Conservation (phyloP, 2,329 filamentous ascomycete genomes). For the Clarireedia monteithiana region DNA sequence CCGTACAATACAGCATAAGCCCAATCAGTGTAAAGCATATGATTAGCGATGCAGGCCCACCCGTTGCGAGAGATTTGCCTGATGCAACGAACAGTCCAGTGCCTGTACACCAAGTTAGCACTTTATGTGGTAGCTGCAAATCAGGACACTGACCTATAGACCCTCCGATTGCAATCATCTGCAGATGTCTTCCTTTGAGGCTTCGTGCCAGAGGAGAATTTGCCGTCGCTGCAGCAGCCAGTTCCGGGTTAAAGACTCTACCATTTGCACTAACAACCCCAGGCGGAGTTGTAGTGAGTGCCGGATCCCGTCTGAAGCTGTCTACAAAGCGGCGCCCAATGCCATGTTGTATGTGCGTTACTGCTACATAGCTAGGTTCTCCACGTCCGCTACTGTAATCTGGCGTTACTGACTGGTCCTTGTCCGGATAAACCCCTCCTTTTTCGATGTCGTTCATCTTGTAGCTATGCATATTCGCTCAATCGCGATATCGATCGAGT, state of each 20-base stretch:
- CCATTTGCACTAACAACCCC: slow-evolving; percentile 27
- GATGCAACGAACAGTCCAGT: slow-evolving; percentile 85
- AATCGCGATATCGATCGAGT: background rate
- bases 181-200: slow-evolving; percentile 77
- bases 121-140: background rate
- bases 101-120: slow-evolving; percentile 35
- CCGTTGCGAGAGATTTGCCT: slow-evolving; percentile 59
- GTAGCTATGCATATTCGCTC: background rate
- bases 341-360: slow-evolving; percentile 15
- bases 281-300: slow-evolving; percentile 41
- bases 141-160: slow-evolving; percentile 57
- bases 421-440: slow-evolving; percentile 5
- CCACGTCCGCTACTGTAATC: slow-evolving; percentile 17
- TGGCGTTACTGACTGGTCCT: slow-evolving; percentile 9
- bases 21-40: slow-evolving; percentile 76
- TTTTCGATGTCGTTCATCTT: slow-evolving; percentile 13
- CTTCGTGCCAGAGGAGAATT: slow-evolving; percentile 67
- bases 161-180: slow-evolving; percentile 96
- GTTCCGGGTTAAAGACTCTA: slow-evolving; percentile 53
- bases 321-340: slow-evolving; percentile 17
- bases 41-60: slow-evolving; percentile 71
- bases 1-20: slow-evolving; percentile 79
- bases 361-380: slow-evolving; percentile 21
- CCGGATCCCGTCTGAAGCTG: slow-evolving; percentile 25
- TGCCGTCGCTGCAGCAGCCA: slow-evolving; percentile 54